Conservation (phyloP, 139 green algal genomes). For the Gonium pectorale region DNA sequence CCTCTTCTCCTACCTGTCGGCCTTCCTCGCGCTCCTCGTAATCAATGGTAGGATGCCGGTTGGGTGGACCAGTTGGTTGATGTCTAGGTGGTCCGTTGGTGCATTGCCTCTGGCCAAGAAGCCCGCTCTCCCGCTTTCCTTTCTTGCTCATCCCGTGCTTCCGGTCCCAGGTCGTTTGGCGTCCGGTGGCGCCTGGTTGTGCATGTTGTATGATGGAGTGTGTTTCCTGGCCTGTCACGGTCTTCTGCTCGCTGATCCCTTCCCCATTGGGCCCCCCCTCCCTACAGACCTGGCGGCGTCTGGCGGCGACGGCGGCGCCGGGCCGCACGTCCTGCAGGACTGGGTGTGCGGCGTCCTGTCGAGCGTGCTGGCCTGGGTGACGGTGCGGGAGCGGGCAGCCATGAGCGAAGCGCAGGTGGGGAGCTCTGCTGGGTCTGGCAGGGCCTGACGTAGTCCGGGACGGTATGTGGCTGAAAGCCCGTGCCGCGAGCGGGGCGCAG, state of each 20-base stretch:
- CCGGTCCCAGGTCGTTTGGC: not conserved
- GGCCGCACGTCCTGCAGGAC: not conserved
- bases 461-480: not conserved
- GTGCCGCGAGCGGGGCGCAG: too few species aligned
- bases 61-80: not conserved
- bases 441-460: not conserved
- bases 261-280: not conserved
- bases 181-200: not conserved
- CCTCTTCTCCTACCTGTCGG: constrained; percentile 57
- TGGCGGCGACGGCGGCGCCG: not conserved
- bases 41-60: constrained; percentile 41
- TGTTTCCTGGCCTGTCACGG: not conserved
- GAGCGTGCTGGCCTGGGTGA: constrained; percentile 1
- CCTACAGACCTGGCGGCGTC: not conserved
- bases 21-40: constrained; percentile 48
- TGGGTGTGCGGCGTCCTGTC: not conserved
- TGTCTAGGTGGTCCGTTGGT: too few species aligned
- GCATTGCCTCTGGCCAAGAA: not conserved
- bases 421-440: too few species aligned
- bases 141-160: not conserved
- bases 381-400: constrained; percentile 1
- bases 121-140: not conserved
- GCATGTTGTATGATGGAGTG: not conserved
- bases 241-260: not conserved
- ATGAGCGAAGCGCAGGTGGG: constrained; percentile 26